These are phyloP conservation scores for Hypoxylon trugodes DNA, from an alignment of 495 filamentous ascomycete species.

Conservation along the genomic window DNA sequence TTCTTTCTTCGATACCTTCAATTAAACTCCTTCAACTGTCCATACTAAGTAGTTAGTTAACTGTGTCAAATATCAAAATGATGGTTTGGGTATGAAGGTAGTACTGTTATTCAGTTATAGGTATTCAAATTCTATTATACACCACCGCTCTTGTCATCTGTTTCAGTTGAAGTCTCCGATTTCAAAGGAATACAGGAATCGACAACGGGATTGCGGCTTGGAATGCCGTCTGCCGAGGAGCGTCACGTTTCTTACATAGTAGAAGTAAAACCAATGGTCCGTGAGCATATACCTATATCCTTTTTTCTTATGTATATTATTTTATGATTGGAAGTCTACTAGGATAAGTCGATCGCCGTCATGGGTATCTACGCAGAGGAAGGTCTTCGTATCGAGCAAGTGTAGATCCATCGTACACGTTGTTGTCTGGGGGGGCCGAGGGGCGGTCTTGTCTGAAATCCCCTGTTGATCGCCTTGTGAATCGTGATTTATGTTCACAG, in stretches of 20 bases:
- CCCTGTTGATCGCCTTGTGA: slow-evolving; percentile 38
- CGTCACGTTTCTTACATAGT: slow-evolving; percentile 1
- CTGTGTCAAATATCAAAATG: slow-evolving; percentile 18
- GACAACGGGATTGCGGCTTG: slow-evolving; percentile 34
- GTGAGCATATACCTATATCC: slow-evolving; percentile 19
- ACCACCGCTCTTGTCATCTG: slow-evolving; percentile 13
- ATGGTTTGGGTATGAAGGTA: background rate
- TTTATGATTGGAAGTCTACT: no score
- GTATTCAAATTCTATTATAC: slow-evolving; percentile 12
- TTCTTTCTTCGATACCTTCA: slow-evolving; percentile 2
- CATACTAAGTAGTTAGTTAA: no score
- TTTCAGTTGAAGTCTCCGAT: slow-evolving; percentile 30
- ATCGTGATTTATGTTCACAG: slow-evolving; percentile 30
- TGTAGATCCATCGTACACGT: slow-evolving; percentile 30
- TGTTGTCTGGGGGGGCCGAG: slow-evolving; percentile 14
- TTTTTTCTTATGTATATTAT: no score
- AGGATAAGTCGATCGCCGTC: slow-evolving; percentile 30
- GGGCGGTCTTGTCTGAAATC: slow-evolving; percentile 33
- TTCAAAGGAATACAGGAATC: slow-evolving; percentile 20
- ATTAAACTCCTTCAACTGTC: no score
- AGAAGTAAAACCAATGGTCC: slow-evolving; percentile 23
- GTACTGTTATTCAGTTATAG: background rate
- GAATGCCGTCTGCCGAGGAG: slow-evolving; percentile 18
- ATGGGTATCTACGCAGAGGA: slow-evolving; percentile 24
- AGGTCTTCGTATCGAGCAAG: slow-evolving; percentile 32